Evolutionary conservation across 495 filamentous ascomycete species (phyloP).

Genomic region (Penicillium roqueforti): DNA sequence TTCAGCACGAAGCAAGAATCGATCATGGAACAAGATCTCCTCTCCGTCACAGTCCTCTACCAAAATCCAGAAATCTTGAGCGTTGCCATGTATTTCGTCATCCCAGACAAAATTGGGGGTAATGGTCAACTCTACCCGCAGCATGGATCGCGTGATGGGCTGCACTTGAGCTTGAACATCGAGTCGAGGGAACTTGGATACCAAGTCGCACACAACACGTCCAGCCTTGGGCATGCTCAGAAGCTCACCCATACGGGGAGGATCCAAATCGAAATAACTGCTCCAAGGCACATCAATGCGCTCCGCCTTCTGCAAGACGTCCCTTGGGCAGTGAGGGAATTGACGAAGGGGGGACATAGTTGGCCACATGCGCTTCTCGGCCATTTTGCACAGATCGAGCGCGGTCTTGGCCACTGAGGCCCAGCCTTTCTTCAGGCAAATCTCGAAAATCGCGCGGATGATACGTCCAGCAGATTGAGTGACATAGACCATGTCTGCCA

Average conservation of each 20-base stretch:
- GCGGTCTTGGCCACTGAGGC: conserved; percentile 88
- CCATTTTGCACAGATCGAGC: conserved; percentile 97
- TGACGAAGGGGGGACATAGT: conserved; percentile 95
- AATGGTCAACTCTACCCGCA: conserved; percentile 90
- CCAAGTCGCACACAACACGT: conserved; percentile 74
- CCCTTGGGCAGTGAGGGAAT: conserved; percentile 73
- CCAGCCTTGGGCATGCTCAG: conserved; percentile 89
- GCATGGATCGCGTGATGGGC: conserved; percentile 91
- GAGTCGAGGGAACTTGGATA: conserved; percentile 88
- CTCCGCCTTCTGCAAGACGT: conserved; percentile 89
- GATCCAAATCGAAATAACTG: conserved; percentile 93
- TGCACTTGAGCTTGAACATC: conserved; percentile 90
- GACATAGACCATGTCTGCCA: conserved; percentile 98
- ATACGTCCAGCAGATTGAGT: conserved; percentile 97
- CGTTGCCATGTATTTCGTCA: conserved; percentile 75
- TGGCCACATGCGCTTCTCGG: conserved; percentile 98
- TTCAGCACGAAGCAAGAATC: conserved; percentile 83
- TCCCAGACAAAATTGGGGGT: conserved; percentile 97
- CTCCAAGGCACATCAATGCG: conserved; percentile 90
- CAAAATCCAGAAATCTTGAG: conserved; percentile 94
- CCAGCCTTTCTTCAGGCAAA: conserved; percentile 94
- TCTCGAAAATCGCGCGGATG: conserved; percentile 92
- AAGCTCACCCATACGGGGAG: conserved; percentile 94
- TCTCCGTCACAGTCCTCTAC: conserved; percentile 98
- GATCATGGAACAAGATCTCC: conserved; percentile 92